Percentiles rank a stretch among this genome's conserved stretches.
phyloP scores from a whole-genome alignment of 306 rosid species.

The Prunus dulcis region DNA sequence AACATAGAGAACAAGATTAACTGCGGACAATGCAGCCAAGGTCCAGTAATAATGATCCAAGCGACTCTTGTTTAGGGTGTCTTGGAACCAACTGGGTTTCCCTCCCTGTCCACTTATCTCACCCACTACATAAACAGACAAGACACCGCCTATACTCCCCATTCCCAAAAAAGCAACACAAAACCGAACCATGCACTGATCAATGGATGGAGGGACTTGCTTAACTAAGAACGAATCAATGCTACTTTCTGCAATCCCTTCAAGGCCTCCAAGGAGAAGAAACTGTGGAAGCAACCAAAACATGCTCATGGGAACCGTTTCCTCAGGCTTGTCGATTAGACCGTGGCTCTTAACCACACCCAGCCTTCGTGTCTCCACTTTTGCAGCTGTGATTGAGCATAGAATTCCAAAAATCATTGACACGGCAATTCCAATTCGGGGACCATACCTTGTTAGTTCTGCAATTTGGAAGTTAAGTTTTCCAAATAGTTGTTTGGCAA shows the following conservation, averaged over 20 bases:
- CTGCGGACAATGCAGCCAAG: constrained; percentile 16
- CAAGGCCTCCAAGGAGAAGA: constrained; percentile 24
- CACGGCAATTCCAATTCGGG: constrained; percentile 16
- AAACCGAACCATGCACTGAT: background rate
- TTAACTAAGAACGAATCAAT: constrained; percentile 4
- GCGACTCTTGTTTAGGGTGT: constrained; percentile 20
- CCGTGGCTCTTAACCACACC: constrained; percentile 20
- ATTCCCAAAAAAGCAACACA: background rate
- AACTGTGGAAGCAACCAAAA: constrained; percentile 42
- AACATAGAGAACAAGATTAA: constrained; percentile 10
- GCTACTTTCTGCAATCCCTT: constrained; percentile 10
- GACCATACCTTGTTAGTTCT: background rate
- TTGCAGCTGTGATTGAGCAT: constrained; percentile 36
- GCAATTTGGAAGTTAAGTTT: background rate
- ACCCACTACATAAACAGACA: constrained; percentile 12
- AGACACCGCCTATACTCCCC: constrained; percentile 18
- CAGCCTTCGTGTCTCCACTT: constrained; percentile 27
- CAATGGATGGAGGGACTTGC: background rate
- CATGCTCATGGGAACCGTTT: constrained; percentile 31
- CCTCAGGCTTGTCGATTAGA: constrained; percentile 15
- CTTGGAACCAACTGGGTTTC: too few relatives aligned
- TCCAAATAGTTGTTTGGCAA: background rate
- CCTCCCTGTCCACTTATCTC: too few relatives aligned
- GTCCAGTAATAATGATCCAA: constrained; percentile 33
- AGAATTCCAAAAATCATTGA: constrained; percentile 17